Base-by-base conservation (phyloP, 2,329 filamentous ascomycete species). In the Verticillium nubilum region DNA sequence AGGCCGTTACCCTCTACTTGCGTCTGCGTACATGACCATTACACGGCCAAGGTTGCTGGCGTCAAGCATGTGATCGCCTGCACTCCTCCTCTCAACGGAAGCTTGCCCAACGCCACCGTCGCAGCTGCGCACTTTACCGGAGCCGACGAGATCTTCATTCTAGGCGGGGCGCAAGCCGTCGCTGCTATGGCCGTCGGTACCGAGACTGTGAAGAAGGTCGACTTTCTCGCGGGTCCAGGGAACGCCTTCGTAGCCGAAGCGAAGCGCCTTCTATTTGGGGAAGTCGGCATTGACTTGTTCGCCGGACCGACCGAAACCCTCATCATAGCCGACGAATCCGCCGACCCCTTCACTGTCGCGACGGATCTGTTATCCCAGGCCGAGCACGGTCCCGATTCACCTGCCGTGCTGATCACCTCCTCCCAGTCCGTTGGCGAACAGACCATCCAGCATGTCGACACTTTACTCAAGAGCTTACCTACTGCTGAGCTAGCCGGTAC, bases 231-330 rank as follows among this genome's bases (percentile, higher is more conserved):
- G 1, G 81, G 80, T 0, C 81, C 81, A 0, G 81, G 81, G 1
- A 84, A 84, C 62, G 74, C 80, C 1, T 84, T 82, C 65, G 81
- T 84, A 0, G 80, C 81, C 3, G 81, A 81, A 64, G 80, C 76
- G 0, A 84, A 84, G 65, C 72, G 80, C 0, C 80, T 81, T 65
- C 68, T 84, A 0, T 84, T 81, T 60, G 81, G 80, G 17, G 74
- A 78, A 58, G 76, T 84, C 29, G 80, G 81, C 5, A 84, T 84
- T 58, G 80, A 84, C 63, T 70, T 84, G 1, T 74, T 80, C 25
- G 81, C 81, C 0, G 81, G 81, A 0, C 81, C 81, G 12, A 83
- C 80, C 0, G 81, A 84, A 65, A 70, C 82, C 25, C 69, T 82
- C 13, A 74, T 83, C 29, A 76, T 82, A 0, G 78, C 79, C 2